These are phyloP conservation scores for Claviceps citrina DNA, from an alignment of 2,329 filamentous ascomycete species.

Conservation along the genomic window DNA sequence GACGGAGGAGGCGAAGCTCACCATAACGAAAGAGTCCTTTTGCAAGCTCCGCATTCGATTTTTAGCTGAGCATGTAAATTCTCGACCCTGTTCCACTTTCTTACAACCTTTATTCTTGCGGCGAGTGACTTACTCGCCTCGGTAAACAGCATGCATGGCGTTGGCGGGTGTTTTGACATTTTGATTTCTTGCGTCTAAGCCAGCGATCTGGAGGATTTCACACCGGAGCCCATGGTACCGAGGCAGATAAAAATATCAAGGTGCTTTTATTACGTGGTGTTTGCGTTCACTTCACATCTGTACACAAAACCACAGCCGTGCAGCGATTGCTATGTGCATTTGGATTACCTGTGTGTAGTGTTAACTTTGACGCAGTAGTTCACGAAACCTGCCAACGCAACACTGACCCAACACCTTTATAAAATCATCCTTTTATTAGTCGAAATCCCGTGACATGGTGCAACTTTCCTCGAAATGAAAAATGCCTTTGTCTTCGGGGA, in stretches of 20 bases:
- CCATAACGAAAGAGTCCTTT: slow-evolving; percentile 14
- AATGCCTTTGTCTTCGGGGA: too few species aligned
- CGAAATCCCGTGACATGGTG: background rate
- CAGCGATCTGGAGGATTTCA: background rate
- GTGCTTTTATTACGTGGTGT: background rate
- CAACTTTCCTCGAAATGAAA: background rate
- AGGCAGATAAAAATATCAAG: background rate
- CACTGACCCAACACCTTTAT: background rate
- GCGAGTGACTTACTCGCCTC: background rate
- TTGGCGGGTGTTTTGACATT: background rate
- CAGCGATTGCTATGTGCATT: background rate
- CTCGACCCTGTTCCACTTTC: background rate
- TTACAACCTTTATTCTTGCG: background rate
- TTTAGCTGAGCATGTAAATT: background rate
- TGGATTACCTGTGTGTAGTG: background rate
- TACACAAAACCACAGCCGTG: background rate
- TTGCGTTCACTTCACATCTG: background rate
- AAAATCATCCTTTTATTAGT: background rate
- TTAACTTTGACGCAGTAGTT: background rate
- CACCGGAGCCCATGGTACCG: background rate
- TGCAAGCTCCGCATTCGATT: background rate
- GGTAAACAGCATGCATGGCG: slow-evolving; percentile 1
- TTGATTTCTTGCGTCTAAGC: background rate
- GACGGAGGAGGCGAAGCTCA: slow-evolving; percentile 32
- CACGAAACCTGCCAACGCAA: background rate